Evolutionary conservation across 352 stramenopile species (phyloP).

Genomic region (Aphanomyces astaci): DNA sequence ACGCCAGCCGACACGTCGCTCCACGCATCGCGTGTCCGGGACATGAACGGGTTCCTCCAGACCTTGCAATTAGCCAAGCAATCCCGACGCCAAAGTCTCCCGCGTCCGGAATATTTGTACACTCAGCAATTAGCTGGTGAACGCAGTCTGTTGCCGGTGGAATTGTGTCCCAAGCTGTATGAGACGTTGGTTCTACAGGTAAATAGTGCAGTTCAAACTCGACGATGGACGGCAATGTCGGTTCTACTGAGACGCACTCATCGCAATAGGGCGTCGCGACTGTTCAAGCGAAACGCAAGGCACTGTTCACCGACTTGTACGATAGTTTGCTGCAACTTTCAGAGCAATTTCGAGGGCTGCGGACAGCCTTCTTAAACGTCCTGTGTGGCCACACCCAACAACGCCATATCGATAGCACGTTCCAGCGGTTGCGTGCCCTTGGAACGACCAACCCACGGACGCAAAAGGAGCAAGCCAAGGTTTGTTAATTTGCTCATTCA

Average conservation of each 20-base stretch:
- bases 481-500: neutral
- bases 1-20: neutral
- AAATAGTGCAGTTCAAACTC: neutral
- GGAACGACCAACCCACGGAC: neutral
- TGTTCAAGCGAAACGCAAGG: neutral
- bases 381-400: neutral
- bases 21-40: neutral
- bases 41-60: neutral
- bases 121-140: constrained; percentile 3
- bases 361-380: neutral
- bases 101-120: neutral
- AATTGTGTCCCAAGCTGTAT: neutral
- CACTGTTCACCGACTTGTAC: neutral
- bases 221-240: neutral
- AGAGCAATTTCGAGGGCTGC: neutral
- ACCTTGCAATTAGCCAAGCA: neutral
- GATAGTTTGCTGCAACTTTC: neutral
- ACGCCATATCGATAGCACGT: neutral
- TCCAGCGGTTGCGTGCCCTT: neutral
- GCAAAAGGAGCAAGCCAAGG: neutral
- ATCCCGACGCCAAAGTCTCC: neutral
- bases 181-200: neutral
- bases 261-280: neutral
- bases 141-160: neutral
- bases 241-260: neutral